Base-by-base conservation (phyloP, 176 grass and related monocot species). In the Melocanna baccifera region DNA sequence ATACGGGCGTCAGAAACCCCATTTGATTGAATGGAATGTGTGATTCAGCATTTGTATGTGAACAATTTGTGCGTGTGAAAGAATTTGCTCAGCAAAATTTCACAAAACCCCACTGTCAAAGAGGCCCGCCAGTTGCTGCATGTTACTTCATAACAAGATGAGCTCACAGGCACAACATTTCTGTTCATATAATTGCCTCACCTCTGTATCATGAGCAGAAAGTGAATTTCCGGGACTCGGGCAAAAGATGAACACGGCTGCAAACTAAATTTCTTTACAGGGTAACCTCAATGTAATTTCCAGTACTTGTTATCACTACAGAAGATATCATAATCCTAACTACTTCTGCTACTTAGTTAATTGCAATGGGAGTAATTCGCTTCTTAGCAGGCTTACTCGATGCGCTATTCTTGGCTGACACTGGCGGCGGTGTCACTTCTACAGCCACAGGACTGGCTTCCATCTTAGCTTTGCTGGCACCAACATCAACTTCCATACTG, bases 311-410 rank as follows among this genome's bases (percentile, higher is more conserved):
- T 63, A 72, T 77, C 78, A 86, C 29, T 82, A 78, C 71, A 57
- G 12, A 72, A 64, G 39, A 83, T 65, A 72, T 42, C 84, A 78
- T 67, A 71, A 79, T 59, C 22, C 80, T 90, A 84, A 75, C 48
- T 75, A 67, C n/a, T 83, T 84, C 36, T 20, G 42, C 23, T 84
- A 73, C 59, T 77, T 86, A 90, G 75, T 89, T 81, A 81, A 94
- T 92, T 88, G 90, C 87, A 67, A 92, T 87, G 32, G 92, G 92
- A 65, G 89, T 94, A 69, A 90, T 86, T 64, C 83, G 86, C 90
- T 89, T 98, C 88, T 83, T 99, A 63, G 93, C 70, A 83, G 96
- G 86, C 77, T 94, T 96, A 78, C 79, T 92, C 36, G 86, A 71
- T 67, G 81, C 52, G 2, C 26, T 86, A n/a, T 87, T 94, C 61